Evolutionary conservation across 2,329 filamentous ascomycete species (phyloP).

Genomic region (Calonectria pteridis): DNA sequence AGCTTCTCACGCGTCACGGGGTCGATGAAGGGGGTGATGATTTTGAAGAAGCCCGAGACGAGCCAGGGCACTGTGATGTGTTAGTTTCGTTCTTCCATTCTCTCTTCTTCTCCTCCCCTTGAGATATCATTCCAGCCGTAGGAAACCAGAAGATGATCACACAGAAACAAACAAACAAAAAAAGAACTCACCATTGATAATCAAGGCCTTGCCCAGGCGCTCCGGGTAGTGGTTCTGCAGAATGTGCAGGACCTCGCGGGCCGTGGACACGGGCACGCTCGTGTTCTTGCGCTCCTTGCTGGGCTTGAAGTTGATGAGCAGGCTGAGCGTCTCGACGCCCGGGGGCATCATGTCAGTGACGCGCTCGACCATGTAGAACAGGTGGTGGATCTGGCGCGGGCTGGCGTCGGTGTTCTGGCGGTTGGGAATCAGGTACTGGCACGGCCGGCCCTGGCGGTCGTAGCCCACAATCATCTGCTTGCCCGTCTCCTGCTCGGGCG

Average conservation of each 20-base stretch:
- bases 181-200: slow-evolving; percentile 77
- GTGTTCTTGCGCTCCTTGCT: slow-evolving; percentile 80
- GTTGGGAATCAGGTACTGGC: slow-evolving; percentile 89
- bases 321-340: slow-evolving; percentile 85
- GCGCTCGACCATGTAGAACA: slow-evolving; percentile 96
- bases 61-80: slow-evolving; percentile 81
- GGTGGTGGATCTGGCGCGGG: slow-evolving; percentile 89
- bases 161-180: background rate
- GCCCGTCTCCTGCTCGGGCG: slow-evolving; percentile 93
- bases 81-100: background rate
- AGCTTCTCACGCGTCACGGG: slow-evolving; percentile 93
- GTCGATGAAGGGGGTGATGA: slow-evolving; percentile 97
- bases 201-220: slow-evolving; percentile 86
- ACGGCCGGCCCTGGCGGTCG: slow-evolving; percentile 87
- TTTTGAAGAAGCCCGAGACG: slow-evolving; percentile 93
- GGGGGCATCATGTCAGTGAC: slow-evolving; percentile 89
- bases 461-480: slow-evolving; percentile 93
- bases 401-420: slow-evolving; percentile 92
- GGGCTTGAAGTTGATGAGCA: slow-evolving; percentile 93
- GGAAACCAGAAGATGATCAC: background rate
- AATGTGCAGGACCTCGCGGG: slow-evolving; percentile 87
- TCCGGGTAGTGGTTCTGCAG: slow-evolving; percentile 97
- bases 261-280: slow-evolving; percentile 78
- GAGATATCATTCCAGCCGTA: no score
- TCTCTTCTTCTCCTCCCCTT: background rate